Percentiles rank a stretch among this genome's conserved stretches.
Evolutionary conservation across 1,284 basidiomycete species (phyloP).

Genomic region (Ganoderma meredithae): DNA sequence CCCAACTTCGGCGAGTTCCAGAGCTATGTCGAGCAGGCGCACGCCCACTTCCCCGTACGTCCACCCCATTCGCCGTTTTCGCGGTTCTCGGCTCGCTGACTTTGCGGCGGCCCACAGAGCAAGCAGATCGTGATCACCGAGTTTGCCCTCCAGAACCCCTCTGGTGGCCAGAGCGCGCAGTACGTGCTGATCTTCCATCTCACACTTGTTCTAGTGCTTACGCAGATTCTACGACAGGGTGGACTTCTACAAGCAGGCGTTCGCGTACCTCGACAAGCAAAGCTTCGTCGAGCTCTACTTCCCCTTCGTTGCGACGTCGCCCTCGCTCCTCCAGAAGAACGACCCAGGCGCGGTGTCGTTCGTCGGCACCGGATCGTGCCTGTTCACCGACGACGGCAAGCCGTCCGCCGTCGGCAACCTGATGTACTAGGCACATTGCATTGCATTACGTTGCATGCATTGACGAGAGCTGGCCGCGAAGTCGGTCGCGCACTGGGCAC

Average conservation of each 20-base stretch:
- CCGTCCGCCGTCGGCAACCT: slow-evolving; percentile 10
- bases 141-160: slow-evolving; percentile 9
- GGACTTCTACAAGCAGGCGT: slow-evolving; percentile 9
- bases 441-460: not conserved
- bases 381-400: not conserved
- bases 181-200: not conserved
- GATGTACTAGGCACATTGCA: not conserved
- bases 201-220: not conserved
- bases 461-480: not conserved
- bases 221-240: not conserved
- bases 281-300: slow-evolving; percentile 11
- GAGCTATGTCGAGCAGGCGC: slow-evolving; percentile 7
- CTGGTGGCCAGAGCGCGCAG: not conserved
- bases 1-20: slow-evolving; percentile 5
- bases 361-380: slow-evolving; percentile 11
- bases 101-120: not conserved
- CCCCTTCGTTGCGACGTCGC: slow-evolving; percentile 8
- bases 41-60: slow-evolving; percentile 7
- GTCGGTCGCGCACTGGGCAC: too few relatives aligned
- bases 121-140: slow-evolving; percentile 8
- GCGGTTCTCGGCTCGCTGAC: not conserved
- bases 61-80: not conserved
- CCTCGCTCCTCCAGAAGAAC: not conserved
- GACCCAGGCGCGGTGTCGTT: not conserved
- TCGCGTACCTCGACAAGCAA: slow-evolving; percentile 6